Evolutionary conservation across 2,329 filamentous ascomycete genomes (phyloP).

Genomic region (Talaromyces albobiverticillius): DNA sequence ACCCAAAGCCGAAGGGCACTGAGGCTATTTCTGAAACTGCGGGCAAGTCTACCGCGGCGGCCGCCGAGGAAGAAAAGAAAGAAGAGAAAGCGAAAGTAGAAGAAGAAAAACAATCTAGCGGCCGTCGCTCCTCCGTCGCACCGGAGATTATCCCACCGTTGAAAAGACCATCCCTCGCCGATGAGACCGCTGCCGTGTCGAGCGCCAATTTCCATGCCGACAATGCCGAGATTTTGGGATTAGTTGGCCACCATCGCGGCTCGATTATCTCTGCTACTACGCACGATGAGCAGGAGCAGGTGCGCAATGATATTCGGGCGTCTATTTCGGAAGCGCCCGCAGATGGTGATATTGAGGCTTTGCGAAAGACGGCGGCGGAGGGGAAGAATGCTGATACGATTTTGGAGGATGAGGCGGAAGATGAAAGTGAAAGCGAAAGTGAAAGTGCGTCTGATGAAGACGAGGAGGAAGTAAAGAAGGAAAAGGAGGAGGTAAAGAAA

Average conservation of each 20-base stretch:
- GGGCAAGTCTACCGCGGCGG: neutral
- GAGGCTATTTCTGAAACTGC: constrained; percentile 14
- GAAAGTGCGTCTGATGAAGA: too few relatives aligned
- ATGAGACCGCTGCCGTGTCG: constrained; percentile 35
- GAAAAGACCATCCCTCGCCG: constrained; percentile 31
- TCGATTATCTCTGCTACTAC: constrained; percentile 34
- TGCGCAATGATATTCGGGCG: constrained; percentile 35
- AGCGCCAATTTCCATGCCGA: constrained; percentile 38
- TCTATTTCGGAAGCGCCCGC: constrained; percentile 31
- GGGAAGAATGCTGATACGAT: constrained; percentile 20
- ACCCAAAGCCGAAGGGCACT: constrained; percentile 15
- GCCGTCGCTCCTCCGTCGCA: constrained; percentile 27
- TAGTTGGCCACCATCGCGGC: constrained; percentile 39
- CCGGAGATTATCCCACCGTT: constrained; percentile 24
- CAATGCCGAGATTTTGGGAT: constrained; percentile 32
- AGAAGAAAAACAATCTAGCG: constrained; percentile 11
- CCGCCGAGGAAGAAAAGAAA: neutral
- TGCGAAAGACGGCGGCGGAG: constrained; percentile 27
- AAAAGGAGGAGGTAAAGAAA: neutral
- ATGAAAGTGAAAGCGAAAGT: constrained; percentile 21
- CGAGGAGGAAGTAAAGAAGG: constrained; percentile 5
- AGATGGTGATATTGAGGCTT: constrained; percentile 24
- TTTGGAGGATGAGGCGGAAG: constrained; percentile 18
- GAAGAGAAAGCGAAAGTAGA: too few relatives aligned
- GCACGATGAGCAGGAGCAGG: constrained; percentile 32